These are phyloP conservation scores for Vaccinium darrowii DNA, from an alignment of 148 eudicot species.

Conservation along the genomic window DNA sequence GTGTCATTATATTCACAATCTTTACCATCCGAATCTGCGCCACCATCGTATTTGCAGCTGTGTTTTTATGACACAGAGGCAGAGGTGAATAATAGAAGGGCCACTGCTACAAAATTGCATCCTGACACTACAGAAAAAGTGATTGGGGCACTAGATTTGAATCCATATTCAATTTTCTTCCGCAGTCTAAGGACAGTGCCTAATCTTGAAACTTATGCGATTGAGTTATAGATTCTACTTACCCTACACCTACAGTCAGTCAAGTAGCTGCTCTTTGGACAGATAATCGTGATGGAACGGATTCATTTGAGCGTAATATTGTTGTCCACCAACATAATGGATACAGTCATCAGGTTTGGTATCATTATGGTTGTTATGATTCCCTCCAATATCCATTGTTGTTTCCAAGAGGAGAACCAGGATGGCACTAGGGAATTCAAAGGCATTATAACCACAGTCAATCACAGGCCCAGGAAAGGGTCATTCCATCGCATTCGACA, in stretches of 20 bases:
- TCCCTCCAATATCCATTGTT: neutral
- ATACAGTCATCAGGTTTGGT: neutral
- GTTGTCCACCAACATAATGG: neutral
- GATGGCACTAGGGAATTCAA: neutral
- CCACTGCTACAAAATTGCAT: too few relatives aligned
- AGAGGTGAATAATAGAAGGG: too few relatives aligned
- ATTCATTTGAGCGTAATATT: neutral
- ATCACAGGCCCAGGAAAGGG: too few relatives aligned
- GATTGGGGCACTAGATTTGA: too few relatives aligned
- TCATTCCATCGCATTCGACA: too few relatives aligned
- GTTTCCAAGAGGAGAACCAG: neutral
- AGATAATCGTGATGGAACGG: neutral
- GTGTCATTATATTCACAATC: too few relatives aligned
- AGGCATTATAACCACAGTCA: fast-evolving
- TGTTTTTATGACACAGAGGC: too few relatives aligned
- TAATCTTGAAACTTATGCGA: neutral
- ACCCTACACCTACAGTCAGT: neutral
- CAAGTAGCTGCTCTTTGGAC: neutral
- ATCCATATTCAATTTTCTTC: neutral
- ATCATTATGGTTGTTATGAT: neutral
- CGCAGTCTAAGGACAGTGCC: neutral
- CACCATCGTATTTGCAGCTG: too few relatives aligned
- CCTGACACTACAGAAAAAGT: too few relatives aligned
- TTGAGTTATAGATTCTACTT: fast-evolving
- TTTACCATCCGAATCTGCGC: too few relatives aligned